A percentile compares a stretch with the other conserved stretches of the same genome.
phyloP scores from a whole-genome alignment of 257 asterid genomes.

The Phtheirospermum japonicum region DNA sequence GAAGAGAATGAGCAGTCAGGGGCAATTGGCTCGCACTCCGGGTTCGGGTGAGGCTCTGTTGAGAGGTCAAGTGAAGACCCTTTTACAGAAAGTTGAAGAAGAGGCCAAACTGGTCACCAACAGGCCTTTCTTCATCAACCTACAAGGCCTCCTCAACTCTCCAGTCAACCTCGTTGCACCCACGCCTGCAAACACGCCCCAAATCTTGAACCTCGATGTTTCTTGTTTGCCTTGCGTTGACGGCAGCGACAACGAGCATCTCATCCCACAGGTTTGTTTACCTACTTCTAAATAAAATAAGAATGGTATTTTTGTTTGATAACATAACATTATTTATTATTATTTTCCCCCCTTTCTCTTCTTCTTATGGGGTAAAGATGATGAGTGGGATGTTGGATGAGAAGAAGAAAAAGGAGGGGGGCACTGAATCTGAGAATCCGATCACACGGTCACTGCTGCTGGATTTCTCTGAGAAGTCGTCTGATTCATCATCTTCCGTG shows the following conservation, averaged over 20 bases:
- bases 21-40: constrained; percentile 43
- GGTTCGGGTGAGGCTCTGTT: constrained; percentile 92
- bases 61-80: constrained; percentile 88
- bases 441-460: constrained; percentile 72
- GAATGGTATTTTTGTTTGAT: background rate
- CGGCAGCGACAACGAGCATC: too few relatives aligned
- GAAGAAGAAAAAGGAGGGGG: constrained; percentile 31
- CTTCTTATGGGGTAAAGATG: constrained; percentile 37
- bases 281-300: background rate
- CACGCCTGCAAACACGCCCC: constrained; percentile 90
- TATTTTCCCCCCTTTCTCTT: too few relatives aligned
- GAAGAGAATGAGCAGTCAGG: constrained; percentile 38
- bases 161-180: constrained; percentile 67
- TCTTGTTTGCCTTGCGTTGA: constrained; percentile 25
- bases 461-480: constrained; percentile 66
- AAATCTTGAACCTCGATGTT: constrained; percentile 28
- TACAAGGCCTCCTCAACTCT: constrained; percentile 37
- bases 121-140: constrained; percentile 37
- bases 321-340: too few relatives aligned
- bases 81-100: constrained; percentile 89
- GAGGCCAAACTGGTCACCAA: constrained; percentile 60
- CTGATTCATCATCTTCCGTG: too few relatives aligned
- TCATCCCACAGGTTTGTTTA: constrained; percentile 54
- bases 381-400: constrained; percentile 34
- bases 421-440: constrained; percentile 34